phyloP scores from a whole-genome alignment of 495 filamentous ascomycete genomes.

The Xylaria telfairii region DNA sequence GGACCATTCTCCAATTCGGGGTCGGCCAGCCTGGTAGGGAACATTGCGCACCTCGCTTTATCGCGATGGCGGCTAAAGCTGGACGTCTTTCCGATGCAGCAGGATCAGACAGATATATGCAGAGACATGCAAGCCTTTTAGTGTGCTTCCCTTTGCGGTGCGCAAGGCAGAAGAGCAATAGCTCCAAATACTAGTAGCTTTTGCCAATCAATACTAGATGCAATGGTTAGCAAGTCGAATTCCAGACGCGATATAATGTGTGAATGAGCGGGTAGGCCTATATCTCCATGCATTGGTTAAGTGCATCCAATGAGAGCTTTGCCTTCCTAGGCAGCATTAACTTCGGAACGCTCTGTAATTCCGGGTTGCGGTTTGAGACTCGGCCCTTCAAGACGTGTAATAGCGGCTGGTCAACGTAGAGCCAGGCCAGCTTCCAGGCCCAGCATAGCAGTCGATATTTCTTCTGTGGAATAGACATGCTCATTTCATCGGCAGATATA shows the following conservation, averaged over 20 bases:
- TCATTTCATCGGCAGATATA: background rate
- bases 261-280: background rate
- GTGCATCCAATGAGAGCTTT: background rate
- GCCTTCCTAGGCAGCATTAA: background rate
- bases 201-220: conserved; percentile 14
- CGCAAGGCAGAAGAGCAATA: conserved; percentile 13
- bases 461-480: background rate
- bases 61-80: background rate
- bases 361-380: background rate
- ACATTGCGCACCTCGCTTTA: background rate
- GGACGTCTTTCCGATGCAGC: conserved; percentile 12
- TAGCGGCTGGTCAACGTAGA: background rate
- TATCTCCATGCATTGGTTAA: background rate
- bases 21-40: conserved; percentile 1
- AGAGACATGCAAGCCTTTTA: background rate
- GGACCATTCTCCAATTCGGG: conserved; percentile 1
- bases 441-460: background rate
- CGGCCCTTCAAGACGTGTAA: background rate
- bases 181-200: background rate
- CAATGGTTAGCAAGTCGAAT: background rate
- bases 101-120: background rate
- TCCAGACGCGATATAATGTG: background rate
- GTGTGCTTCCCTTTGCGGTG: conserved; percentile 2
- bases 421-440: background rate
- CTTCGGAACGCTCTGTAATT: background rate